Percentiles rank a stretch among this genome's conserved stretches.
Conservation (phyloP, 2,329 filamentous ascomycete genomes). For the Fusarium mundagurra region DNA sequence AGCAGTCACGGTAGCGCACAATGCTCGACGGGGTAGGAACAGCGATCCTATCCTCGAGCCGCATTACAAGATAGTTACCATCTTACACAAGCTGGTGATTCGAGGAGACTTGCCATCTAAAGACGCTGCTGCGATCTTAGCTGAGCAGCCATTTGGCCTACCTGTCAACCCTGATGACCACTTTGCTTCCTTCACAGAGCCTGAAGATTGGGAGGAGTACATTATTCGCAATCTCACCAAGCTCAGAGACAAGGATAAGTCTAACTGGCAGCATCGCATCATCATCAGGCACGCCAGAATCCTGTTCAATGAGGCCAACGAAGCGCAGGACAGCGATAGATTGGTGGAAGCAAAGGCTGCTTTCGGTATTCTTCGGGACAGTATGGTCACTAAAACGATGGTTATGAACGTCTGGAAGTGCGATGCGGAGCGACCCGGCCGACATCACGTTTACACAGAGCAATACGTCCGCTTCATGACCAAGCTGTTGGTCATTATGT, state of each 20-base stretch:
- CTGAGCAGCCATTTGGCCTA: constrained; percentile 64
- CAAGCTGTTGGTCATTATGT: constrained; percentile 75
- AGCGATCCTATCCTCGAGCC: constrained; percentile 88
- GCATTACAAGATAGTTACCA: constrained; percentile 88
- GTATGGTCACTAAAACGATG: constrained; percentile 92
- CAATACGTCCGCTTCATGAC: constrained; percentile 88
- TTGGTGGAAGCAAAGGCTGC: constrained; percentile 78
- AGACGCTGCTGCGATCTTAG: constrained; percentile 62
- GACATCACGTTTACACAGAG: constrained; percentile 92
- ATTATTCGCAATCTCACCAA: constrained; percentile 62
- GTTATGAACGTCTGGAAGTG: constrained; percentile 95
- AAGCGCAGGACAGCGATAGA: constrained; percentile 53
- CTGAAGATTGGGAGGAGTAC: constrained; percentile 69
- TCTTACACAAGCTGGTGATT: constrained; percentile 82
- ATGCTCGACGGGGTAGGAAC: constrained; percentile 63
- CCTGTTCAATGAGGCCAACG: constrained; percentile 58
- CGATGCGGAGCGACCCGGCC: constrained; percentile 82
- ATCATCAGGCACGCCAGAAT: constrained; percentile 76
- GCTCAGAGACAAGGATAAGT: constrained; percentile 80
- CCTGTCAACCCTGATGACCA: constrained; percentile 47
- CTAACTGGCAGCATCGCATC: constrained; percentile 95
- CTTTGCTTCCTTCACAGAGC: constrained; percentile 49
- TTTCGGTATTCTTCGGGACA: constrained; percentile 77
- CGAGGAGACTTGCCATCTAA: constrained; percentile 58
- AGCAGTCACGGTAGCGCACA: constrained; percentile 60